A percentile compares a stretch with the other conserved stretches of the same genome.
These are phyloP conservation scores for Aurantiochytrium sp. DNA, from an alignment of 108 stramenopile genomes.

Conservation along the genomic window DNA sequence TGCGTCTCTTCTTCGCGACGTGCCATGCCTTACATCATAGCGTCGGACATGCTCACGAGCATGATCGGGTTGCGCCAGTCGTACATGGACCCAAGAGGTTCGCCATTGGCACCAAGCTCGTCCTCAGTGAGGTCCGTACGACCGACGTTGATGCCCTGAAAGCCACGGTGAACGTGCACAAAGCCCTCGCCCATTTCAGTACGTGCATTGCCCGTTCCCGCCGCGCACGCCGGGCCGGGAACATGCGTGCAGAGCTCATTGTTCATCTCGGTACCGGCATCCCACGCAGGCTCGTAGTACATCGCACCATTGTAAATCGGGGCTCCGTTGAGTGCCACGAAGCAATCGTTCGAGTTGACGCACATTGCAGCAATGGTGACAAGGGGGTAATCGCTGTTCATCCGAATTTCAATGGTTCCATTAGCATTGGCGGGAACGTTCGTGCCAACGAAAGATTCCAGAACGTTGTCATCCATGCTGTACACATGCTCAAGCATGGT, in stretches of 20 bases:
- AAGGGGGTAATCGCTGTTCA: not conserved
- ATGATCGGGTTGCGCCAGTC: slow-evolving; percentile 16
- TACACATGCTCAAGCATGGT: not conserved
- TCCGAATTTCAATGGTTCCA: not conserved
- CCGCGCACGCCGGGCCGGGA: slow-evolving; percentile 27
- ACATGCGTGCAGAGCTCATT: slow-evolving; percentile 27
- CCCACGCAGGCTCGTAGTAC: not conserved
- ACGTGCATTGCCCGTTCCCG: not conserved
- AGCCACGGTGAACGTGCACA: slow-evolving; percentile 4
- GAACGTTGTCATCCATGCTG: not conserved
- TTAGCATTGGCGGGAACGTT: not conserved
- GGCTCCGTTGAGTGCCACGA: slow-evolving; percentile 6
- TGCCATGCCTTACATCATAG: not conserved
- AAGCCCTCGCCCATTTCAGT: slow-evolving; percentile 1
- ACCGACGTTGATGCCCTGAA: not conserved
- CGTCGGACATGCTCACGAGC: not conserved
- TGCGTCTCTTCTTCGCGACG: not conserved
- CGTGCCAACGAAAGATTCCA: not conserved
- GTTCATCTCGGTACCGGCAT: slow-evolving; percentile 27
- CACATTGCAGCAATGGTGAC: slow-evolving; percentile 29
- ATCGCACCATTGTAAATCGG: not conserved
- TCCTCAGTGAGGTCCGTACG: not conserved
- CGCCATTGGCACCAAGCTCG: not conserved
- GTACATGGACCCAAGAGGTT: not conserved
- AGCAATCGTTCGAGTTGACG: slow-evolving; percentile 33